These are phyloP conservation scores for Achaetomium macrosporum DNA, from an alignment of 2,329 filamentous ascomycete genomes.

Conservation along the genomic window DNA sequence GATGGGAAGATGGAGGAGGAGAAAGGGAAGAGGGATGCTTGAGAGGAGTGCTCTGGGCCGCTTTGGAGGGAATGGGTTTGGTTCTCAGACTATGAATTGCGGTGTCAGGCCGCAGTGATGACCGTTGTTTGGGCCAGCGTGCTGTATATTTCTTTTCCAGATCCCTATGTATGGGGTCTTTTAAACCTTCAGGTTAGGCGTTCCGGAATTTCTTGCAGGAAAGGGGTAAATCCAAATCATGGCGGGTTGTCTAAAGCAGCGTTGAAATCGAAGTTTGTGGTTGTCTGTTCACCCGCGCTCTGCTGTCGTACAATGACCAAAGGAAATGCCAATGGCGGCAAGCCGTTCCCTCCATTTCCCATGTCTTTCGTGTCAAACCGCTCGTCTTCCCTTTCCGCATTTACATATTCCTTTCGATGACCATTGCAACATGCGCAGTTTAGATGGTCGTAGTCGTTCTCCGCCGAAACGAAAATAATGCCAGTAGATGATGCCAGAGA, in stretches of 20 bases:
- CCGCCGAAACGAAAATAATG: no score
- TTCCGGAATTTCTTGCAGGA: neutral
- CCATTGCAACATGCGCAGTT: neutral
- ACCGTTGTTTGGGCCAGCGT: no score
- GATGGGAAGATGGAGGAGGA: constrained; percentile 41
- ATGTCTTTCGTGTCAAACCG: no score
- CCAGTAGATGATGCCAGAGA: no score
- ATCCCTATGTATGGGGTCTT: neutral
- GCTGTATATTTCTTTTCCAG: no score
- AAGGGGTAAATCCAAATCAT: neutral
- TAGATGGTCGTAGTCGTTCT: neutral
- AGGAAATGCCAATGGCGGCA: neutral
- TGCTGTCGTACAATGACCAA: neutral
- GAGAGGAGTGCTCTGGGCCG: no score
- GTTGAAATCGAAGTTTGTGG: no score
- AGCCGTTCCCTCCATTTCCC: neutral
- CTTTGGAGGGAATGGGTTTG: no score
- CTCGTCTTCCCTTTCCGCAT: no score
- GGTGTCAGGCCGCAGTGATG: no score
- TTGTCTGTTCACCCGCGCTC: no score
- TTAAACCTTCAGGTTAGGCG: constrained; percentile 1
- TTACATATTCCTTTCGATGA: neutral
- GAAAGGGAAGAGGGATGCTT: constrained; percentile 26
- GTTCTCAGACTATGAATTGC: no score
- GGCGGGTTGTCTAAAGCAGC: neutral